Percentiles rank a stretch among this genome's conserved stretches.
Evolutionary conservation across 2,329 filamentous ascomycete genomes (phyloP).

Genomic region (Myriosclerotinia duriaeana): DNA sequence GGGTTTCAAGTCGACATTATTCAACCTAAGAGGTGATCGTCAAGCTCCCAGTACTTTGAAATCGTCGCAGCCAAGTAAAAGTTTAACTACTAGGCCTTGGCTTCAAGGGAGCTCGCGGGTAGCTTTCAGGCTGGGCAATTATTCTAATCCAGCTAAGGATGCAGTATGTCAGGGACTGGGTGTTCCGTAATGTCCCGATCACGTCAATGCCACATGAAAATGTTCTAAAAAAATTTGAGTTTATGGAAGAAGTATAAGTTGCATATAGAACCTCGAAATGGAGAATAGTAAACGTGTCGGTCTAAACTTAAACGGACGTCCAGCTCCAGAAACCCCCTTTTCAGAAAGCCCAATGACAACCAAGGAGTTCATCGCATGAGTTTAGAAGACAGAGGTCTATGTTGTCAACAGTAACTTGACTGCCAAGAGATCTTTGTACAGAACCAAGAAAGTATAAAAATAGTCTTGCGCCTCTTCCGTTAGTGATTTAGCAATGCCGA

Average conservation of each 20-base stretch:
- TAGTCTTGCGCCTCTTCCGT: not conserved
- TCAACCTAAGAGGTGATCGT: constrained; percentile 6
- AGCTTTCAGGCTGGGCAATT: constrained; percentile 13
- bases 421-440: constrained; percentile 6
- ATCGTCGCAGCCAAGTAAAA: constrained; percentile 21
- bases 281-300: not conserved
- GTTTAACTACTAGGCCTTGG: constrained; percentile 18
- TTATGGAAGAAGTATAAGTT: constrained; percentile 2
- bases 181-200: constrained; percentile 15
- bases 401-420: not conserved
- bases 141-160: not conserved
- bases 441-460: not conserved
- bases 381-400: not conserved
- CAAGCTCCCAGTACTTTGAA: constrained; percentile 16
- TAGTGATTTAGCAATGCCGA: not conserved
- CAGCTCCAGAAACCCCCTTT: not conserved
- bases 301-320: not conserved
- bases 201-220: constrained; percentile 6
- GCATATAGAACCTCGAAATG: not conserved
- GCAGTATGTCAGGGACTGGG: not conserved
- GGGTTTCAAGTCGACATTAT: constrained; percentile 4
- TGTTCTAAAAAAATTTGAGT: not conserved
- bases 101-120: constrained; percentile 5
- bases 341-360: not conserved
- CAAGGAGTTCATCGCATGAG: not conserved